Evolutionary conservation across 768 basidiomycete species (phyloP).

Genomic region (Tricholoma sp.): DNA sequence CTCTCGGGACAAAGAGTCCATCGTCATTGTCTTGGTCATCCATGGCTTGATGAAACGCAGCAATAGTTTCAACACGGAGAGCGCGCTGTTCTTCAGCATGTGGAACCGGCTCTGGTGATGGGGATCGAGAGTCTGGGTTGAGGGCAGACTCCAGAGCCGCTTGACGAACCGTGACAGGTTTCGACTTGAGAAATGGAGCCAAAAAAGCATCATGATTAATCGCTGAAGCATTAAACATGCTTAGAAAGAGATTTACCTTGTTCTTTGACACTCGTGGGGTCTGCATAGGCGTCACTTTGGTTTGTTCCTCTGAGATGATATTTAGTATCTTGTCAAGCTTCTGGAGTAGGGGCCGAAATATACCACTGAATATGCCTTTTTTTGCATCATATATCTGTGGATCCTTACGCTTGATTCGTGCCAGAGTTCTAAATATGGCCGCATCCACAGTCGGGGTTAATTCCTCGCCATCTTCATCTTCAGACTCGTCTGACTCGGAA

Average conservation of each 20-base stretch:
- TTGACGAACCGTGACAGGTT: conserved; percentile 73
- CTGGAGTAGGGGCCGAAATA: not conserved
- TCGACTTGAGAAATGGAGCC: conserved; percentile 38
- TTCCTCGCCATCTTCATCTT: conserved; percentile 94
- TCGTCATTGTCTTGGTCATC: conserved; percentile 32
- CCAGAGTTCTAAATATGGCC: conserved; percentile 88
- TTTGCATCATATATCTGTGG: conserved; percentile 76
- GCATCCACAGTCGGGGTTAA: conserved; percentile 91
- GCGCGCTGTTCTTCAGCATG: conserved; percentile 74
- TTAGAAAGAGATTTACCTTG: conserved; percentile 38
- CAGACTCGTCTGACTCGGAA: conserved; percentile 75
- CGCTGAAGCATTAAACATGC: no score
- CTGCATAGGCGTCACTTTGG: conserved; percentile 35
- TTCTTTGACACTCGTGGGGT: conserved; percentile 29
- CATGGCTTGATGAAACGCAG: conserved; percentile 63
- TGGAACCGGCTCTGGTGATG: conserved; percentile 47
- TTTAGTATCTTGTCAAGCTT: not conserved
- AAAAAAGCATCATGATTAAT: not conserved
- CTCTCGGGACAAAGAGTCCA: conserved; percentile 64
- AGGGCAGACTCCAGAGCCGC: conserved; percentile 63
- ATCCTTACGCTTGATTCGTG: conserved; percentile 76
- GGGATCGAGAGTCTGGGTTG: conserved; percentile 45
- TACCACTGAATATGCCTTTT: conserved; percentile 78
- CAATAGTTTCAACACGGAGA: conserved; percentile 77
- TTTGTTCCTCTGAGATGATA: conserved; percentile 56